Conservation (phyloP, 1,284 basidiomycete species). For the Malassezia dermatis region DNA sequence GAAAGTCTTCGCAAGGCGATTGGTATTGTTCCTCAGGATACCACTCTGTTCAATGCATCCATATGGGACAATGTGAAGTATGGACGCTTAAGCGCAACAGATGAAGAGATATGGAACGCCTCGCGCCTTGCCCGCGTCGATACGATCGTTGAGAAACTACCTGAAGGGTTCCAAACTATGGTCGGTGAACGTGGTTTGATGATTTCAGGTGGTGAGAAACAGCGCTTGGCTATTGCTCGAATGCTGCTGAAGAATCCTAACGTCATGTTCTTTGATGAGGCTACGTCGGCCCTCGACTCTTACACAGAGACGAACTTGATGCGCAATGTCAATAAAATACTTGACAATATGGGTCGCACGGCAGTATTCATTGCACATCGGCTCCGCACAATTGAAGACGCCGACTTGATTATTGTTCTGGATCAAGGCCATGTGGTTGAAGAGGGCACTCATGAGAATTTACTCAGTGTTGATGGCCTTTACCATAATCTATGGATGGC, state of each 20-base stretch:
- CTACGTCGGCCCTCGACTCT: constrained; percentile 86
- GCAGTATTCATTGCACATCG: constrained; percentile 68
- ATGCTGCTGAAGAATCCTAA: constrained; percentile 84
- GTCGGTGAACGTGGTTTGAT: constrained; percentile 93
- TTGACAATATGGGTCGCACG: constrained; percentile 68
- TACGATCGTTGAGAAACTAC: constrained; percentile 65
- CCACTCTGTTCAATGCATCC: constrained; percentile 88
- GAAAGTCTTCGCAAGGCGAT: constrained; percentile 64
- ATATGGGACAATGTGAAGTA: constrained; percentile 91
- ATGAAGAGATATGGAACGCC: constrained; percentile 75
- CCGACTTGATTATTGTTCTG: constrained; percentile 49
- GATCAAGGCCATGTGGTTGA: constrained; percentile 31
- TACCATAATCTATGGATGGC: constrained; percentile 42
- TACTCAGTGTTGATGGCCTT: constrained; percentile 27
- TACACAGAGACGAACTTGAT: constrained; percentile 90
- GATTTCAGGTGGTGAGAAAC: constrained; percentile 97
- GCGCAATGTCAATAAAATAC: constrained; percentile 74
- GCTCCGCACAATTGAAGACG: constrained; percentile 76
- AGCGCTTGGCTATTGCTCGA: constrained; percentile 83
- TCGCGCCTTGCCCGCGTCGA: constrained; percentile 79
- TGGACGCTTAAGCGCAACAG: constrained; percentile 73
- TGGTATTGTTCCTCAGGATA: constrained; percentile 95
- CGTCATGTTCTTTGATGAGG: constrained; percentile 95
- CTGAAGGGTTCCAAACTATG: constrained; percentile 75
- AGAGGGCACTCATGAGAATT: constrained; percentile 31